Evolutionary conservation across 2,329 filamentous ascomycete genomes (phyloP).

Genomic region (Fonsecaea nubica): DNA sequence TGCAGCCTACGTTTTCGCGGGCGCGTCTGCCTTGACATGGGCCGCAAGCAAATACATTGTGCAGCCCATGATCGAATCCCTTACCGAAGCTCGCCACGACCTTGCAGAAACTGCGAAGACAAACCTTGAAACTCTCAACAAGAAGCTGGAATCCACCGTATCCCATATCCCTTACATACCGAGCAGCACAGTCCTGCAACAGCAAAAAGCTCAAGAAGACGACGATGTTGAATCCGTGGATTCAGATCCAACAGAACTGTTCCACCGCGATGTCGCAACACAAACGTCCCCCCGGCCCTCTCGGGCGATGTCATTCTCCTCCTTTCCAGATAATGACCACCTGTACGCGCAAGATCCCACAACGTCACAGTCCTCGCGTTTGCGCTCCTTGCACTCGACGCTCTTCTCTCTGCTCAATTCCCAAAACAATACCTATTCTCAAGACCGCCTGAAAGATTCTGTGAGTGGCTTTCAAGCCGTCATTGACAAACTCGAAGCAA

Average conservation of each 20-base stretch:
- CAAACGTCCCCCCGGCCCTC: conserved; percentile 62
- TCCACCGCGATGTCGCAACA: conserved; percentile 67
- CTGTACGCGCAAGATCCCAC: conserved; percentile 28
- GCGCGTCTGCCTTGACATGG: conserved; percentile 62
- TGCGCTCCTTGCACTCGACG: conserved; percentile 56
- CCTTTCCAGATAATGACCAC: conserved; percentile 23
- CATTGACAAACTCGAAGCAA: conserved; percentile 34
- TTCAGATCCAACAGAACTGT: conserved; percentile 68
- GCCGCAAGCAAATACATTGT: conserved; percentile 45
- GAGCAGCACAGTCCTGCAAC: conserved; percentile 26
- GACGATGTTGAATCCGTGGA: conserved; percentile 57
- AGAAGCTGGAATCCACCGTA: conserved; percentile 59
- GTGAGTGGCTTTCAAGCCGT: conserved; percentile 34
- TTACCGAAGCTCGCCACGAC: conserved; percentile 64
- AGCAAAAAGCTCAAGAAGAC: conserved; percentile 44
- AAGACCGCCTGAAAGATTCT: conserved; percentile 37
- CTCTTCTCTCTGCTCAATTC: conserved; percentile 58
- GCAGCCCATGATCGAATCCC: conserved; percentile 40
- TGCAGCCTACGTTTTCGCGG: conserved; percentile 63
- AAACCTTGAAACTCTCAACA: conserved; percentile 63
- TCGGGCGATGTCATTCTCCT: conserved; percentile 45
- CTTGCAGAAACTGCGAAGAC: conserved; percentile 59
- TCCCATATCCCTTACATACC: conserved; percentile 57
- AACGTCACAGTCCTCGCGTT: conserved; percentile 39
- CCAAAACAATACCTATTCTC: conserved; percentile 52